A percentile compares a stretch with the other conserved stretches of the same genome.
These are phyloP conservation scores for Tetradesmus lagerheimii DNA, from an alignment of 139 green algal species.

Conservation along the genomic window DNA sequence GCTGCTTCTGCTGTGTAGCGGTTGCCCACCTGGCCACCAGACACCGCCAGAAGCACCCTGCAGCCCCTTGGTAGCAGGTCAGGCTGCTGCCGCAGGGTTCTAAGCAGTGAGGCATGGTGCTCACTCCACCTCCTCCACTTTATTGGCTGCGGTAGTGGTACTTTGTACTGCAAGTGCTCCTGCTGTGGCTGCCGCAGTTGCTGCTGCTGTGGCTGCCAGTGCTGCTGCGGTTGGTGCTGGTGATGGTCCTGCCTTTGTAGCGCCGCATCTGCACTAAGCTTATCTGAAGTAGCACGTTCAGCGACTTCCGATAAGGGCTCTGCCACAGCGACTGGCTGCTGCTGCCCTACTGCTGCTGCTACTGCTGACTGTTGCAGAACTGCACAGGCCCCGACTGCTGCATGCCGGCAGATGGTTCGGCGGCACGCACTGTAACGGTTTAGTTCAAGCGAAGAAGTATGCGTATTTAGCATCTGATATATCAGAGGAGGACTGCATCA, in stretches of 20 bases:
- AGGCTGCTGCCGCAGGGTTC: not conserved
- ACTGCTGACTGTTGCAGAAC: not conserved
- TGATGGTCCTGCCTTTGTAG: not conserved
- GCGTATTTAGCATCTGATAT: not conserved
- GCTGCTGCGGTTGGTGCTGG: not conserved
- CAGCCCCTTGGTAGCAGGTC: not conserved
- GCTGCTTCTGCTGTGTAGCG: not conserved
- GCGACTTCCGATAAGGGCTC: not conserved
- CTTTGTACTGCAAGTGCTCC: not conserved
- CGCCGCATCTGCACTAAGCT: not conserved
- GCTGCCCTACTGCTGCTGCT: not conserved
- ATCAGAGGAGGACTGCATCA: not conserved
- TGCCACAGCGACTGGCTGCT: not conserved
- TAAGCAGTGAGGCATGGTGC: constrained; percentile 6
- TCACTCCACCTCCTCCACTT: not conserved
- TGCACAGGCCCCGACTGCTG: not conserved
- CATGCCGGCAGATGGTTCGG: not conserved
- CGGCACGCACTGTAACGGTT: not conserved
- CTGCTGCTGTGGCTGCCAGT: not conserved
- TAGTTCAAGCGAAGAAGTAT: not conserved
- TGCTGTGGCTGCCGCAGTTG: not conserved
- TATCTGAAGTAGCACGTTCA: not conserved
- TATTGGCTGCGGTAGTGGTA: not conserved
- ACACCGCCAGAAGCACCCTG: constrained; percentile 23
- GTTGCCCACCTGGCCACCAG: constrained; percentile 8